Base-by-base conservation (phyloP, 2,329 filamentous ascomycete genomes). In the Apiospora marii region DNA sequence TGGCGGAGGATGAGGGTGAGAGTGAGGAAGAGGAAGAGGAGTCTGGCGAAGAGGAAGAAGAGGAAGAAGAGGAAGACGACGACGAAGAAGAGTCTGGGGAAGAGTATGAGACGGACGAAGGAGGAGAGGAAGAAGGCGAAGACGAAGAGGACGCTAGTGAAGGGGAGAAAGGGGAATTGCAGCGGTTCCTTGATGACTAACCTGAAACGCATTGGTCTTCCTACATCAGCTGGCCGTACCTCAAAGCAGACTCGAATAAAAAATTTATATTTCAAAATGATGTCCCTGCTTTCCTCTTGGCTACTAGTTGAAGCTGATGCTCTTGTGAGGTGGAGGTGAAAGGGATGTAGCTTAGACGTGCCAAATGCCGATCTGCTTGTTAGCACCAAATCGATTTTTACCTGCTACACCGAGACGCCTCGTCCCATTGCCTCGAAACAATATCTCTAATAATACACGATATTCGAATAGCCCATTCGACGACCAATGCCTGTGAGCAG, bases 1-100 rank as follows among this genome's bases (percentile, higher is more conserved):
- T 98, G 72, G 94, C 92, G 5, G 93, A 94, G 78, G 91, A 90
- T 61, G 89, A 91, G 22, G 87, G 85, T 41, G 88, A 87, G n/a
- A 89, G 87, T 1, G 88, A 88, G 14, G 86, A 87, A 13, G 87
- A 88, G 34, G 87, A 86, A 1, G 87, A 87, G 8, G 85, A 87
- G 7, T 70, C 72, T 19, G 71, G 67, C 2, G 70, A 67, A 46
- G 67, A 61, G 24, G 72, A 73, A 34, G 72, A 73, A 30, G 37
- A n/a, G 8, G 72, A 72, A 13, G 37, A 37, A 7, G 53, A 68
- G 22, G 70, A 72, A 13, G 70, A 71, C 1, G 67, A 53, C 1
- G 72, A 73, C 14, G 70, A 69, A 14, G 70, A 72, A n/a, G 71
- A 72, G 30, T 48, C 51, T 12, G 73, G 71, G 22, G 71, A 71